These are phyloP conservation scores for Chaetomium sp. DNA, from an alignment of 2,329 filamentous ascomycete genomes.

Conservation along the genomic window DNA sequence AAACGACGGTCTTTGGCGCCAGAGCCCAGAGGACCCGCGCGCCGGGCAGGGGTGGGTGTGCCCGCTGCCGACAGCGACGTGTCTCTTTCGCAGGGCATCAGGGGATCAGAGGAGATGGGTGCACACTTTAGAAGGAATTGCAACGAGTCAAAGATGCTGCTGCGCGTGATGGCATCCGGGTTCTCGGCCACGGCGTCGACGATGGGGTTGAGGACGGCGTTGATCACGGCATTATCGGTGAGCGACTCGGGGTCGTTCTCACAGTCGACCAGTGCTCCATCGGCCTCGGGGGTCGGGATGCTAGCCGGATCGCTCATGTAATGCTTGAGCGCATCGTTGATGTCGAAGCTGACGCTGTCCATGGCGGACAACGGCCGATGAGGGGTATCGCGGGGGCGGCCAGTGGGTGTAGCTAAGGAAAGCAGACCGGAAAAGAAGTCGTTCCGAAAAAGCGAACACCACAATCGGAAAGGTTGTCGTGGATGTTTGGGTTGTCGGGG, in stretches of 20 bases:
- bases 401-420: constrained; percentile 9
- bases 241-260: constrained; percentile 88
- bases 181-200: constrained; percentile 90
- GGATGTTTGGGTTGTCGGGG: neutral
- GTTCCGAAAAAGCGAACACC: neutral
- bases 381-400: constrained; percentile 23
- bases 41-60: constrained; percentile 24
- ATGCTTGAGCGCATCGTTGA: constrained; percentile 93
- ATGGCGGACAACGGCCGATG: constrained; percentile 48
- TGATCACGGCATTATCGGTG: constrained; percentile 71
- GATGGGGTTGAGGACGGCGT: constrained; percentile 85
- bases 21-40: constrained; percentile 25
- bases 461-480: constrained; percentile 6
- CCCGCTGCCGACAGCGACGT: constrained; percentile 16
- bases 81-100: constrained; percentile 18
- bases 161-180: constrained; percentile 81
- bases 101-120: constrained; percentile 52
- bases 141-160: constrained; percentile 83
- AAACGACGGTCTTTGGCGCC: constrained; percentile 30
- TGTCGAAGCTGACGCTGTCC: constrained; percentile 85
- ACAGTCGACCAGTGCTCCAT: constrained; percentile 81
- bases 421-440: constrained; percentile 15
- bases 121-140: constrained; percentile 97
- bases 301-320: constrained; percentile 91
- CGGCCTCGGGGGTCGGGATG: constrained; percentile 84